Evolutionary conservation across 352 stramenopile genomes (phyloP).

Genomic region (Phytopythium chamaehyphon): DNA sequence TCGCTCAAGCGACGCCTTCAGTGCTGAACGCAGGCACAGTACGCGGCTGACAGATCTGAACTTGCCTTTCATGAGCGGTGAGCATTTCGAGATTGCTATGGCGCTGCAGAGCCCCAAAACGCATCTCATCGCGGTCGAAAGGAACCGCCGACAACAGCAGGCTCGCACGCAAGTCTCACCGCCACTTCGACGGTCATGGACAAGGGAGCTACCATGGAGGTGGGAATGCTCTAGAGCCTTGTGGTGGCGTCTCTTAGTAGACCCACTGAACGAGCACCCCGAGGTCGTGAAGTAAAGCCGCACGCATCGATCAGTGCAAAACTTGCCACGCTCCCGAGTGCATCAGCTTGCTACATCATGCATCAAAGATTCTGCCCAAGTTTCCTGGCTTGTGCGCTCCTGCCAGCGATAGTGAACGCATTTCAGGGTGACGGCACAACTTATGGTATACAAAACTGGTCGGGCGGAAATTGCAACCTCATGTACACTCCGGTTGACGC

Average conservation of each 20-base stretch:
- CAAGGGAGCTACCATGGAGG: no score
- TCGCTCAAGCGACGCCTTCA: not conserved
- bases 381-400: not conserved
- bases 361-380: not conserved
- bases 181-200: no score
- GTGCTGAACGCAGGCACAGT: not conserved
- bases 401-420: not conserved
- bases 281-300: not conserved
- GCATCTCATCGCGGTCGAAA: not conserved
- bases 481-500: constrained; percentile 42
- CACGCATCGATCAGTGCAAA: not conserved
- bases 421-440: constrained; percentile 18
- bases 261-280: no score
- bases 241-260: no score
- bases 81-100: no score
- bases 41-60: constrained; percentile 1
- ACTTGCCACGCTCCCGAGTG: no score
- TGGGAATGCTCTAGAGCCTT: no score
- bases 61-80: not conserved
- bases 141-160: not conserved
- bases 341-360: not conserved
- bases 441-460: constrained; percentile 30
- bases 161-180: not conserved
- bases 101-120: not conserved
- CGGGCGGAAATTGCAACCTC: constrained; percentile 60